Base-by-base conservation (phyloP, 1,284 basidiomycete genomes). In the Trichosporon sp. region DNA sequence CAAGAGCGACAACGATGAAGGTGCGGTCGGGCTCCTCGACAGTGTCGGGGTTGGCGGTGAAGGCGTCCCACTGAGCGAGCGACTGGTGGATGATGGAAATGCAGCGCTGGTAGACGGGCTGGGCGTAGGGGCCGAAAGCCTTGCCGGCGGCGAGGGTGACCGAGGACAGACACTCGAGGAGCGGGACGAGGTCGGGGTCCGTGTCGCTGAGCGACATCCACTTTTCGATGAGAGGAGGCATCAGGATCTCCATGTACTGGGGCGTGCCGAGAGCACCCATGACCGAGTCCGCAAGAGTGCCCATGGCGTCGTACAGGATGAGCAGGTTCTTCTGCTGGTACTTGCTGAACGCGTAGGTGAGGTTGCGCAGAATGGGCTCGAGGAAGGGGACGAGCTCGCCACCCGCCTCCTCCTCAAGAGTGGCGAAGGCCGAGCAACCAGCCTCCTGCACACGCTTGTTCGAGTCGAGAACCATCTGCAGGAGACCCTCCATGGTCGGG, bases 361-460 rank as follows among this genome's bases (percentile, higher is more conserved):
- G 85, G 78, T 97, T 97, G 63, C 90, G 88, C 60, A 99, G 84
- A 60, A 99, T 92, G 1, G 95, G 95, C 73, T 95, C 92, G 14
- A 99, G 87, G 82, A 90, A 99, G 0, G 95, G 96, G 16, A 88
- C 89, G 57, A 99, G 87, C 73, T 91, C 90, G 2, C 85, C 78
- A 3, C 93, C 95, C 1, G 95, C 96, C 80, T 98, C 96, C 81
- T 99, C 96, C 80, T 99, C 96, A 11, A 99, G 86, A 8, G 96
- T 99, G 2, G 96, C 96, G 76, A 99, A 99, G 0, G 96, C 96
- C 69, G 91, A 94, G 81, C 96, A 99, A 19, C 96, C 96, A 1
- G 96, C 96, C 82, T 99, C 96, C 82, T 99, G 96, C 0, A 99
- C 96, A 21, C 95, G 90, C 82, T 99, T 99, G 84, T 99, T 99